These are phyloP conservation scores for Paramecium tetraurelia DNA, from an alignment of 73 alveolate species.

Conservation along the genomic window DNA sequence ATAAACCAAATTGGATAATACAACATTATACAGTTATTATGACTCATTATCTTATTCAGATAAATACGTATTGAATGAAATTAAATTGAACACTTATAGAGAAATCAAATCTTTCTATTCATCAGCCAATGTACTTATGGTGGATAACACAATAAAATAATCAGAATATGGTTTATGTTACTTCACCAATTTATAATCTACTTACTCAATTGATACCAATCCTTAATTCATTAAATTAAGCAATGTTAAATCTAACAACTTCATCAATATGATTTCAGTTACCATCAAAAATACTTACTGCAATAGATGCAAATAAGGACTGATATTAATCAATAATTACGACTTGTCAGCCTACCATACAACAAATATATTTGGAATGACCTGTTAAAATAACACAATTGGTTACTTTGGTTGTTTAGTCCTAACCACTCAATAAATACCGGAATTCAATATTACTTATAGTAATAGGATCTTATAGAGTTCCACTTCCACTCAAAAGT, in stretches of 20 bases:
- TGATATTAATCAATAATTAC: background rate
- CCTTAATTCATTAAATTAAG: background rate
- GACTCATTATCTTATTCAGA: background rate
- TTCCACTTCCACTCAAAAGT: background rate
- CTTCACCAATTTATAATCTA: background rate
- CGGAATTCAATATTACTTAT: background rate
- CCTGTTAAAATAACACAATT: background rate
- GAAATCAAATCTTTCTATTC: background rate
- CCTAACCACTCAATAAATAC: background rate
- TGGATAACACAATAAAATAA: background rate
- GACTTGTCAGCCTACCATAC: background rate
- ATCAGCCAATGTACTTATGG: background rate
- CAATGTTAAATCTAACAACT: background rate
- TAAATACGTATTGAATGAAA: background rate
- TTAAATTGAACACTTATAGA: background rate
- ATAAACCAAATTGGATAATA: background rate
- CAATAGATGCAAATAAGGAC: background rate
- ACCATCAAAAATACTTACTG: background rate
- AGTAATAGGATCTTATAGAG: background rate
- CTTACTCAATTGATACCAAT: background rate
- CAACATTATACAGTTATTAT: background rate
- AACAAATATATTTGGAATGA: background rate
- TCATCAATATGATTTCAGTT: background rate
- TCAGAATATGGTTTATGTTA: background rate
- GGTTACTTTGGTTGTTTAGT: slow-evolving; percentile 23